A percentile compares a stretch with the other conserved stretches of the same genome.
Evolutionary conservation across 2,329 filamentous ascomycete species (phyloP).

Genomic region (Phoma sp.): DNA sequence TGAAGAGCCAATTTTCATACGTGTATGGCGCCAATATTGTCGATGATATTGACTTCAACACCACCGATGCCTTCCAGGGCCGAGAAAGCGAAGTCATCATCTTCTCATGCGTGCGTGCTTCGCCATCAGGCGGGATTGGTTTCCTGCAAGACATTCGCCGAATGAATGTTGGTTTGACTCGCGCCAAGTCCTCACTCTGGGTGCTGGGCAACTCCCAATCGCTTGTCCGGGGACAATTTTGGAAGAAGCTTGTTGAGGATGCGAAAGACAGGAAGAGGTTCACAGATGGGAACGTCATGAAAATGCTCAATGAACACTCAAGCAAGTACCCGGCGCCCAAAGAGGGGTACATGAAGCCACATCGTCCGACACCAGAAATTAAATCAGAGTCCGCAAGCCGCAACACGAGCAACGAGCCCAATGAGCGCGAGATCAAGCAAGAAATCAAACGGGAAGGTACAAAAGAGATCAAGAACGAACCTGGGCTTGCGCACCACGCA

Average conservation of each 20-base stretch:
- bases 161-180: constrained; percentile 98
- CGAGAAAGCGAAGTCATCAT: constrained; percentile 98
- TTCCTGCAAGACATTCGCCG: constrained; percentile 98
- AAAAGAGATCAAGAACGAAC: constrained; percentile 30
- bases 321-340: constrained; percentile 46
- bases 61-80: constrained; percentile 96
- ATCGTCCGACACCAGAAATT: constrained; percentile 27
- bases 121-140: constrained; percentile 90
- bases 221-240: constrained; percentile 85
- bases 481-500: constrained; percentile 79
- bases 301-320: constrained; percentile 61
- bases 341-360: constrained; percentile 29
- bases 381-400: constrained; percentile 34
- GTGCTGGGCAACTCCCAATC: constrained; percentile 92
- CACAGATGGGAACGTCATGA: constrained; percentile 69
- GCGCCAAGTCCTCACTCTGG: constrained; percentile 96
- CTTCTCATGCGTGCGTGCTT: constrained; percentile 96
- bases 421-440: constrained; percentile 10
- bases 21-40: constrained; percentile 77
- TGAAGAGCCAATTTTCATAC: constrained; percentile 75
- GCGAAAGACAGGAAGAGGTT: constrained; percentile 76
- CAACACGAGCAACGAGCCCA: constrained; percentile 28
- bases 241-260: constrained; percentile 85
- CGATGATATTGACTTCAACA: constrained; percentile 92
- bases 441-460: constrained; percentile 13